These are phyloP conservation scores for Alternaria gansuensis DNA, from an alignment of 2,329 filamentous ascomycete genomes.

Conservation along the genomic window DNA sequence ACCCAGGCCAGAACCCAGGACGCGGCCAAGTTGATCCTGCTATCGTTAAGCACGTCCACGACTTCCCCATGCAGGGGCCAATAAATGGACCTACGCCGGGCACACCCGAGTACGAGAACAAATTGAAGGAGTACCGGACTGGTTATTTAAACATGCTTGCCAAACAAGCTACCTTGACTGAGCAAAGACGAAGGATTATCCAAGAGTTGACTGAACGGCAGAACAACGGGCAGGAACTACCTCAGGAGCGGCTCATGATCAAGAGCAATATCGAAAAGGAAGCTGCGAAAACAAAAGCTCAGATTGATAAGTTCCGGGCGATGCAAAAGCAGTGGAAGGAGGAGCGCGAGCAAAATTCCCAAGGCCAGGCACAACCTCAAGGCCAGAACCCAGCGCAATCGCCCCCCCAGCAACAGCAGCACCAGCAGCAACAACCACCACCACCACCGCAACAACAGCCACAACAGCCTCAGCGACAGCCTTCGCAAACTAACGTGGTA, in stretches of 20 bases:
- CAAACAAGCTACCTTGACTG: conserved; percentile 43
- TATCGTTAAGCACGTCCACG: conserved; percentile 51
- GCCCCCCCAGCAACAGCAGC: conserved; percentile 31
- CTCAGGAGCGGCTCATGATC: conserved; percentile 39
- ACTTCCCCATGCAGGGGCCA: conserved; percentile 48
- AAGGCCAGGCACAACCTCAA: conserved; percentile 39
- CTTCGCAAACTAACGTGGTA: conserved; percentile 39
- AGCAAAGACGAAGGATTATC: conserved; percentile 39
- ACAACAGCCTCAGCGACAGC: conserved; percentile 44
- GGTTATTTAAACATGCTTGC: conserved; percentile 48
- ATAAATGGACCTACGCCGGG: conserved; percentile 39
- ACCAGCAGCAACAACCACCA: conserved; percentile 40
- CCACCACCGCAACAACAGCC: conserved; percentile 33
- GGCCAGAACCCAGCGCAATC: conserved; percentile 37
- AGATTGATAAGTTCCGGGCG: conserved; percentile 49
- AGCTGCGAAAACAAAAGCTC: conserved; percentile 41
- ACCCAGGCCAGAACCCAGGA: conserved; percentile 20
- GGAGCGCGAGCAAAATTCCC: conserved; percentile 46
- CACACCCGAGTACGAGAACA: conserved; percentile 49
- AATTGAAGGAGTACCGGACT: conserved; percentile 49
- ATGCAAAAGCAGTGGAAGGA: conserved; percentile 48
- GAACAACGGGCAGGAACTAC: conserved; percentile 46
- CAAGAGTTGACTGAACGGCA: conserved; percentile 46
- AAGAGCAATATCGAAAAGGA: conserved; percentile 45
- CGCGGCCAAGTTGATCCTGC: conserved; percentile 38